Conservation (phyloP, 2,329 filamentous ascomycete species). For the Pseudodiploospora longispora region DNA sequence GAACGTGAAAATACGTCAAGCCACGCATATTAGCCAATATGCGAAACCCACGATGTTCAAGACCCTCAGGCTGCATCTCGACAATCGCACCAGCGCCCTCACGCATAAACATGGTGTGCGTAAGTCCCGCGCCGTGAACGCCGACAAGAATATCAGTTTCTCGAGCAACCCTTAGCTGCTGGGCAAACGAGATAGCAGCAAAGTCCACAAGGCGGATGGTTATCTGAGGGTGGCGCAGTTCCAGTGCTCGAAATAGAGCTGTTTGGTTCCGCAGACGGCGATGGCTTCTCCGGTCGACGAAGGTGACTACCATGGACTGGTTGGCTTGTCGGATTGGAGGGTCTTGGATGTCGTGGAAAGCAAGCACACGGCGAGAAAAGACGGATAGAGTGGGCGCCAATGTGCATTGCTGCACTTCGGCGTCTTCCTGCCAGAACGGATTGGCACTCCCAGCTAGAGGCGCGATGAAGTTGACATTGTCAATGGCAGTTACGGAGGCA, state of each 20-base stretch:
- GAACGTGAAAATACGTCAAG: slow-evolving; percentile 28
- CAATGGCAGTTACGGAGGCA: slow-evolving; percentile 4
- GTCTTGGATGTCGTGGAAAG: slow-evolving; percentile 17
- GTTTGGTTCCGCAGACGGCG: slow-evolving; percentile 23
- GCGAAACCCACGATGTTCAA: slow-evolving; percentile 22
- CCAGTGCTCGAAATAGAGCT: slow-evolving; percentile 19
- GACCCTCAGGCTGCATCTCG: slow-evolving; percentile 30
- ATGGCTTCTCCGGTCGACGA: slow-evolving; percentile 24
- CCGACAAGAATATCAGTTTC: slow-evolving; percentile 34
- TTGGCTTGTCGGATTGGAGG: background rate
- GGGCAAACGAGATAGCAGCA: slow-evolving; percentile 24
- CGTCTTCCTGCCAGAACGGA: slow-evolving; percentile 35
- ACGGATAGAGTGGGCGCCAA: slow-evolving; percentile 14
- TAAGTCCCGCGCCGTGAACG: slow-evolving; percentile 35
- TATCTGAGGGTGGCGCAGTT: slow-evolving; percentile 16
- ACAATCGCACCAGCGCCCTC: slow-evolving; percentile 24
- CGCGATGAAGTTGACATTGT: slow-evolving; percentile 25
- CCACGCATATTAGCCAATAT: slow-evolving; percentile 32
- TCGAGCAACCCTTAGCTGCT: slow-evolving; percentile 27
- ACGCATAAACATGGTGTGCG: slow-evolving; percentile 33
- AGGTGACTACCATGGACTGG: slow-evolving; percentile 21
- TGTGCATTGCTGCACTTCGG: slow-evolving; percentile 23
- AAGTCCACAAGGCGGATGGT: slow-evolving; percentile 29
- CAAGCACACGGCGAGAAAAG: slow-evolving; percentile 24
- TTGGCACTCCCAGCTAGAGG: slow-evolving; percentile 32